Percentiles rank a stretch among this genome's conserved stretches.
These are phyloP conservation scores for Cryphonectria naterciae DNA, from an alignment of 2,329 filamentous ascomycete species.

Conservation along the genomic window DNA sequence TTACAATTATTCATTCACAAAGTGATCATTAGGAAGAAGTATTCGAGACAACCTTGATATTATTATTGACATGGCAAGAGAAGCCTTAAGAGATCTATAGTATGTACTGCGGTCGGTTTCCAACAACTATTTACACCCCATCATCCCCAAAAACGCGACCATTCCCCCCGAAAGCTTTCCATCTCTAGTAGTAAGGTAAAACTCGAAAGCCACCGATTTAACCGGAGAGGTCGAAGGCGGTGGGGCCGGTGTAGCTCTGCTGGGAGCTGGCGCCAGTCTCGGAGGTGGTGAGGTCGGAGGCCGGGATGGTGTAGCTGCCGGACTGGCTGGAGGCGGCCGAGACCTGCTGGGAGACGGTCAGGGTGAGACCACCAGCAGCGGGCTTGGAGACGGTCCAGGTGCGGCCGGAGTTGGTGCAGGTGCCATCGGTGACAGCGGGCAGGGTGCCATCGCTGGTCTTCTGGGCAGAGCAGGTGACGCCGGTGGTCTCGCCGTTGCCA, in stretches of 20 bases:
- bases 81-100: background rate
- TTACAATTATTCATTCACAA: background rate
- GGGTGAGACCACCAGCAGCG: constrained; percentile 33
- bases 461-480: constrained; percentile 12
- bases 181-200: background rate
- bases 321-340: constrained; percentile 34
- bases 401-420: constrained; percentile 37
- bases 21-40: background rate
- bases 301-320: constrained; percentile 36
- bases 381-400: constrained; percentile 36
- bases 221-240: constrained; percentile 29
- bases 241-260: constrained; percentile 38
- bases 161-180: too few species aligned
- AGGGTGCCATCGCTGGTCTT: constrained; percentile 32
- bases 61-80: background rate
- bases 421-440: constrained; percentile 37
- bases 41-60: background rate
- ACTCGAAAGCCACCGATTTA: background rate
- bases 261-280: constrained; percentile 27
- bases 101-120: background rate
- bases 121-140: background rate
- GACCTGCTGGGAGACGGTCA: constrained; percentile 37
- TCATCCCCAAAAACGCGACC: too few species aligned
- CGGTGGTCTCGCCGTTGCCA: constrained; percentile 16
- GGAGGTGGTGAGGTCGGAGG: constrained; percentile 31